Evolutionary conservation across 768 basidiomycete genomes (phyloP).

Genomic region (Naematelia aurantialba): DNA sequence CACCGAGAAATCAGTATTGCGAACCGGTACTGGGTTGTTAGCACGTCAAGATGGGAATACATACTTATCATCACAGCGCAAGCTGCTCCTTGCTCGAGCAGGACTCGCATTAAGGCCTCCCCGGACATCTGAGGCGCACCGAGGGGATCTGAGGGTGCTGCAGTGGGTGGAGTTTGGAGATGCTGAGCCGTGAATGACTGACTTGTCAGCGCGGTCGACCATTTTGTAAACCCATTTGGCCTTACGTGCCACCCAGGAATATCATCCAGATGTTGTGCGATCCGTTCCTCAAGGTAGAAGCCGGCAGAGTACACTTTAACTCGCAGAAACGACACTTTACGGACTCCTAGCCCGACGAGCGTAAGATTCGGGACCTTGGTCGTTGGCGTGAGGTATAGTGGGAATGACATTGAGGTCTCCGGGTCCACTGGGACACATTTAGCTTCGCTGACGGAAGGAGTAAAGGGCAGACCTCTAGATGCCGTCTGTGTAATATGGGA

Average conservation of each 20-base stretch:
- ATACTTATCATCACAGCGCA: slow-evolving; percentile 50
- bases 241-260: slow-evolving; percentile 45
- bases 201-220: background rate
- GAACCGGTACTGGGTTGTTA: slow-evolving; percentile 46
- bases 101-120: slow-evolving; percentile 40
- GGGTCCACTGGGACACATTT: slow-evolving; percentile 38
- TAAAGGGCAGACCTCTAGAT: background rate
- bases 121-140: slow-evolving; percentile 31
- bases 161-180: slow-evolving; percentile 22
- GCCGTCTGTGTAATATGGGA: background rate
- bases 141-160: slow-evolving; percentile 13
- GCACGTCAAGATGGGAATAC: slow-evolving; percentile 11
- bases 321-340: slow-evolving; percentile 81
- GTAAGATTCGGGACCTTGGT: slow-evolving; percentile 57
- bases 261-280: slow-evolving; percentile 16
- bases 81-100: slow-evolving; percentile 39
- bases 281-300: slow-evolving; percentile 75
- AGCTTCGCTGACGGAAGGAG: background rate
- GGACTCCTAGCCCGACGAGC: slow-evolving; percentile 77
- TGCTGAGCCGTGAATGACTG: slow-evolving; percentile 30
- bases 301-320: slow-evolving; percentile 86
- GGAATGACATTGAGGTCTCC: slow-evolving; percentile 49
- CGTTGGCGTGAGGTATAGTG: slow-evolving; percentile 21
- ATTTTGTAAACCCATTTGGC: background rate
- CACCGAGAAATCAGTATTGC: slow-evolving; percentile 50